Conservation (phyloP, 2,329 filamentous ascomycete species). For the Epichloe sylvatica region DNA sequence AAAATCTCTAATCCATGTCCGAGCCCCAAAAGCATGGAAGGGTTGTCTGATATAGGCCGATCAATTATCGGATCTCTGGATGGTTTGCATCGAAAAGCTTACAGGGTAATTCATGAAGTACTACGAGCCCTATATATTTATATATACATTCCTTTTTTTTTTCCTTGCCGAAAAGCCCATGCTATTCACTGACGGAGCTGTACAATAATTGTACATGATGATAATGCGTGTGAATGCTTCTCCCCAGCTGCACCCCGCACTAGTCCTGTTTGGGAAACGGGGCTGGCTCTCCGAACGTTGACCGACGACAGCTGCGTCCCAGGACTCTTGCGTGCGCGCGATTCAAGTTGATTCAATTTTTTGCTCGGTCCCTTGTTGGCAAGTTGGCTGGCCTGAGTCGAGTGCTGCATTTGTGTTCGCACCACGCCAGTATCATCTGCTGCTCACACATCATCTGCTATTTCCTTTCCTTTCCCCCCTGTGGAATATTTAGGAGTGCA, state of each 20-base stretch:
- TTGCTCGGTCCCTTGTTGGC: not conserved
- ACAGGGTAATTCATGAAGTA: too few relatives aligned
- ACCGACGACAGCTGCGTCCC: slow-evolving; percentile 5
- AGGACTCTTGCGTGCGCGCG: not conserved
- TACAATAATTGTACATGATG: too few relatives aligned
- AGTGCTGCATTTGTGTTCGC: not conserved
- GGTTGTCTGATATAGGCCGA: too few relatives aligned
- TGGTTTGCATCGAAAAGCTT: too few relatives aligned
- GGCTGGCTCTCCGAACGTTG: slow-evolving; percentile 9
- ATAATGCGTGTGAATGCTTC: too few relatives aligned
- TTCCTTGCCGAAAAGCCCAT: too few relatives aligned
- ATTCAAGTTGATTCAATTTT: not conserved
- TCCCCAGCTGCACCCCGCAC: slow-evolving; percentile 13
- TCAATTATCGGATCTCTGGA: too few relatives aligned
- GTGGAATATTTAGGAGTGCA: not conserved
- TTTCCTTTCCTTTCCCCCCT: not conserved
- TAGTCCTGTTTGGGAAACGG: slow-evolving; percentile 14
- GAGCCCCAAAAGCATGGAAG: not conserved
- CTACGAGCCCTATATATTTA: too few relatives aligned
- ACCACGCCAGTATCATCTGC: not conserved
- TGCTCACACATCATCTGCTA: not conserved
- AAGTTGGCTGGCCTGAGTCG: not conserved
- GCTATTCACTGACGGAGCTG: too few relatives aligned
- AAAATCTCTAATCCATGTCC: not conserved
- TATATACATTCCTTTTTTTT: too few relatives aligned